Evolutionary conservation across 768 basidiomycete genomes (phyloP).

Genomic region (Gymnopilus junonius): DNA sequence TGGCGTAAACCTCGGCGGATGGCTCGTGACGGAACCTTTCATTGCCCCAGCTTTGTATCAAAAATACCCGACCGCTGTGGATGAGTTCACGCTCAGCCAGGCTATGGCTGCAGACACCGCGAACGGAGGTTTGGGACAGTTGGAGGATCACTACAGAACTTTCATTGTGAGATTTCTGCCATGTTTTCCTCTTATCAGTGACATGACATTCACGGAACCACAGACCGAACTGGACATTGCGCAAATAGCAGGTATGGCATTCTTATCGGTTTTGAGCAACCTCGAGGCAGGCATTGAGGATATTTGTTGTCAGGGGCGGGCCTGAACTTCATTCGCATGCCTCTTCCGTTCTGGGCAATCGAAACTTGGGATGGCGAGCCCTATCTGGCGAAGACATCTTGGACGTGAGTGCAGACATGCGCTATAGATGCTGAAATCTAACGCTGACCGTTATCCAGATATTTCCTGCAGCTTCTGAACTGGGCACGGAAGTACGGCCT

Average conservation of each 20-base stretch:
- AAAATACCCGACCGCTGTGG: conserved; percentile 55
- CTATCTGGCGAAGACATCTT: conserved; percentile 72
- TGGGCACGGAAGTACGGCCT: conserved; percentile 93
- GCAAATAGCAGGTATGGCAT: conserved; percentile 63
- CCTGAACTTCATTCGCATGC: conserved; percentile 82
- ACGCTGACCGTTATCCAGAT: conserved; percentile 39
- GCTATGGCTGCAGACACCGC: conserved; percentile 68
- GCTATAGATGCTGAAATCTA: not conserved
- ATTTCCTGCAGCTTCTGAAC: conserved; percentile 71
- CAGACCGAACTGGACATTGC: conserved; percentile 89
- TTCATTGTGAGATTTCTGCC: conserved; percentile 63
- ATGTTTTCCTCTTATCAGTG: not conserved
- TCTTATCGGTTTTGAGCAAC: not conserved
- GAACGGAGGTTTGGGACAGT: conserved; percentile 58
- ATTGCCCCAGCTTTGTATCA: conserved; percentile 68
- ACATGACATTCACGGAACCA: not conserved
- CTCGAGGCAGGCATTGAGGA: not conserved
- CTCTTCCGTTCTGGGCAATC: conserved; percentile 87
- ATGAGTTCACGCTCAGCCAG: conserved; percentile 71
- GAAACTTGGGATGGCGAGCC: conserved; percentile 78
- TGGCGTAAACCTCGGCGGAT: conserved; percentile 76
- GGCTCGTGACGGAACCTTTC: conserved; percentile 78
- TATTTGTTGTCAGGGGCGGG: conserved; percentile 54
- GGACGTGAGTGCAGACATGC: conserved; percentile 54
- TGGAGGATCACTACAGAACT: conserved; percentile 79